These are phyloP conservation scores for Cucumis melo DNA, from an alignment of 306 rosid genomes.

Conservation along the genomic window DNA sequence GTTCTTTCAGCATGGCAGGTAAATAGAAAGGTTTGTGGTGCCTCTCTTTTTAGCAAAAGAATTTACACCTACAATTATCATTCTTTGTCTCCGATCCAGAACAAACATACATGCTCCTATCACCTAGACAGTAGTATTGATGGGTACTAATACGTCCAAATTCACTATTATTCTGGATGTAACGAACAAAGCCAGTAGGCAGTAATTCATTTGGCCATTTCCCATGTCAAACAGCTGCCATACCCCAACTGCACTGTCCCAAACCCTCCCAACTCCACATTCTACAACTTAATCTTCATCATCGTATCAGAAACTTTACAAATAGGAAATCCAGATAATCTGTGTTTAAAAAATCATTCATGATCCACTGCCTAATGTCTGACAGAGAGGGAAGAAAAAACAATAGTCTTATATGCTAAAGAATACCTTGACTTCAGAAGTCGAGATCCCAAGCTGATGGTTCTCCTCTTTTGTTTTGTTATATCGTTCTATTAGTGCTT, in stretches of 20 bases:
- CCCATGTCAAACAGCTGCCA: background rate
- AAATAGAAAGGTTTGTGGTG: background rate
- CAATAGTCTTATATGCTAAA: background rate
- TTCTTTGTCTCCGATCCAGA: background rate
- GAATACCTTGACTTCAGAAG: constrained; percentile 78
- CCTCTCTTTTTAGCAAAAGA: background rate
- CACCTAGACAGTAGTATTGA: background rate
- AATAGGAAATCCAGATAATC: background rate
- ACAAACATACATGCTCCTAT: background rate
- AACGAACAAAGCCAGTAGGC: background rate
- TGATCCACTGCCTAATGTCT: background rate
- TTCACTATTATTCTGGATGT: background rate
- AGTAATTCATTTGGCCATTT: background rate
- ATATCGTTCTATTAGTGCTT: constrained; percentile 63
- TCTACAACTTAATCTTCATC: background rate
- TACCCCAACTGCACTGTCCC: background rate
- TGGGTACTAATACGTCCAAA: background rate
- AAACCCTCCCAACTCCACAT: background rate
- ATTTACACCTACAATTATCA: background rate
- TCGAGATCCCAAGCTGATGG: constrained; percentile 31
- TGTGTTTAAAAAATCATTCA: background rate
- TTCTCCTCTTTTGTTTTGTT: constrained; percentile 64
- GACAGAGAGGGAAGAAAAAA: background rate
- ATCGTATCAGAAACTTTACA: background rate
- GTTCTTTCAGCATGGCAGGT: background rate